Evolutionary conservation across 352 stramenopile genomes (phyloP).

Genomic region (Pythium graminicola): DNA sequence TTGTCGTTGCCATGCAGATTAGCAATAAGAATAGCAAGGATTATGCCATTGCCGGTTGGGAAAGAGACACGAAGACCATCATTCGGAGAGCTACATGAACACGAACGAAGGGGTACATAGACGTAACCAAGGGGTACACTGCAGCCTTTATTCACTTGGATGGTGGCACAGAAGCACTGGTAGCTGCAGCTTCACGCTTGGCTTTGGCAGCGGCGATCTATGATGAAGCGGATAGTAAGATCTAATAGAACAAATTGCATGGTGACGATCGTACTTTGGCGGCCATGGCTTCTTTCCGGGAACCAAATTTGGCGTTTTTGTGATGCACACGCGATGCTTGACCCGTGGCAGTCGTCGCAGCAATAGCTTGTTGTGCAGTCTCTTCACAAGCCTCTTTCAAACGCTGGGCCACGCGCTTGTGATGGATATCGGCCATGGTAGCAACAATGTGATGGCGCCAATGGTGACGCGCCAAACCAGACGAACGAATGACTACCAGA

Average conservation of each 20-base stretch:
- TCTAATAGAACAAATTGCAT: too few species aligned
- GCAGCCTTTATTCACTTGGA: conserved; percentile 5
- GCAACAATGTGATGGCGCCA: not conserved
- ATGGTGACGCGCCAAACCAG: conserved; percentile 4
- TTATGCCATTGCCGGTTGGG: not conserved
- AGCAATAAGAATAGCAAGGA: not conserved
- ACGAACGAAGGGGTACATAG: conserved; percentile 9
- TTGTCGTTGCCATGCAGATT: conserved; percentile 12
- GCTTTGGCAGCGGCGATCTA: conserved; percentile 75
- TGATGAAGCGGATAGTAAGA: not conserved
- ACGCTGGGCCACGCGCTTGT: conserved; percentile 57
- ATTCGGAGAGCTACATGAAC: conserved; percentile 3
- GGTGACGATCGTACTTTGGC: conserved; percentile 44
- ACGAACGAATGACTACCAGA: conserved; percentile 5
- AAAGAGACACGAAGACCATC: not conserved
- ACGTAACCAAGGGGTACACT: too few species aligned
- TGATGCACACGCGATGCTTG: conserved; percentile 72
- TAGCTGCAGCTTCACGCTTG: conserved; percentile 38
- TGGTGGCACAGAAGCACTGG: not conserved
- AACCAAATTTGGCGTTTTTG: conserved; percentile 82
- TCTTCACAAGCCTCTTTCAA: conserved; percentile 81
- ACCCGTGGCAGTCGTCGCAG: conserved; percentile 55
- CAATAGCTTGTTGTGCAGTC: conserved; percentile 72
- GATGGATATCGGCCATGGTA: conserved; percentile 54
- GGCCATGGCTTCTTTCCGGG: conserved; percentile 72